Conservation (phyloP, 352 stramenopile species). For the Pythium phragmiticola region DNA sequence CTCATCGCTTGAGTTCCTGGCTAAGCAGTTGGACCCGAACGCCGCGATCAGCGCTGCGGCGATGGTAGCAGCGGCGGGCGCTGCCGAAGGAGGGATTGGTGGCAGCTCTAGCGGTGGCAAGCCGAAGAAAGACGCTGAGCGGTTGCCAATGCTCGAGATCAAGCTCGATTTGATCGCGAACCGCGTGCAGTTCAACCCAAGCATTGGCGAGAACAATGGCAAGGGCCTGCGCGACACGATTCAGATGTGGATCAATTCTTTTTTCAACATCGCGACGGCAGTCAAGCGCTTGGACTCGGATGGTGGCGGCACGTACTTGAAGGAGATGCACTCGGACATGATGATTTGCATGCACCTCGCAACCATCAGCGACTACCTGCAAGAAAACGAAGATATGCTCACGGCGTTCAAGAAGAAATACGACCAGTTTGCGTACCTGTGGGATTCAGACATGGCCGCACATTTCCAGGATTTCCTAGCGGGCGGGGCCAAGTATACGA, state of each 20-base stretch:
- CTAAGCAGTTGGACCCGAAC: conserved; percentile 93
- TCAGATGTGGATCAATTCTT: conserved; percentile 96
- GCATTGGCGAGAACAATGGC: conserved; percentile 87
- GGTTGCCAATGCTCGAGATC: conserved; percentile 96
- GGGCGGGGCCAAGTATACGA: conserved; percentile 43
- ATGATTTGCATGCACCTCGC: conserved; percentile 94
- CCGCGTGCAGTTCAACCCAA: conserved; percentile 86
- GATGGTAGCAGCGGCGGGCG: conserved; percentile 34
- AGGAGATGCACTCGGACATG: conserved; percentile 97
- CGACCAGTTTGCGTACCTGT: conserved; percentile 95
- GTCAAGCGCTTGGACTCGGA: conserved; percentile 96
- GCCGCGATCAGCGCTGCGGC: conserved; percentile 33
- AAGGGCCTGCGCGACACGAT: conserved; percentile 95
- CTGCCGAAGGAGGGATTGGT: conserved; percentile 40
- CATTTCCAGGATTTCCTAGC: conserved; percentile 93
- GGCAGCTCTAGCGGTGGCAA: conserved; percentile 36
- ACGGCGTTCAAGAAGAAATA: conserved; percentile 93
- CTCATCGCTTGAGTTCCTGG: conserved; percentile 89
- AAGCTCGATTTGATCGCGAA: conserved; percentile 94
- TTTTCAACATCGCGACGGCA: conserved; percentile 94
- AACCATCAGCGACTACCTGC: conserved; percentile 91
- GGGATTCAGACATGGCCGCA: conserved; percentile 91
- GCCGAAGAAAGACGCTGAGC: conserved; percentile 40
- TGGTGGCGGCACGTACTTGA: conserved; percentile 94
- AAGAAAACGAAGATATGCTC: conserved; percentile 92